Conservation (phyloP, 1,284 basidiomycete species). For the Leccinum griseonigrum region DNA sequence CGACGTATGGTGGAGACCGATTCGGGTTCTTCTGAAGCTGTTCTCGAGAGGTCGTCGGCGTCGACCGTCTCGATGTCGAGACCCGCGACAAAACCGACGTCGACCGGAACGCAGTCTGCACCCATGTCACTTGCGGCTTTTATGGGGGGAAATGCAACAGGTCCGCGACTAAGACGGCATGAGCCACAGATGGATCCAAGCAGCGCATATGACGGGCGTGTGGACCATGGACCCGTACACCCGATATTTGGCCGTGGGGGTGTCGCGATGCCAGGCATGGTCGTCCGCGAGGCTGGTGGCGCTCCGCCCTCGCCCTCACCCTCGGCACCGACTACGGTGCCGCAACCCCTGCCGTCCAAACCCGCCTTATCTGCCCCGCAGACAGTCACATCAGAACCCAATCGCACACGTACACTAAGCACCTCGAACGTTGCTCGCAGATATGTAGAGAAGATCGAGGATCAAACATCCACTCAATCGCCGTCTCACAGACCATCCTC, state of each 20-base stretch:
- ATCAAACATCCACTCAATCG: constrained; percentile 14
- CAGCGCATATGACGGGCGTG: constrained; percentile 64
- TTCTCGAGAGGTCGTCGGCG: constrained; percentile 5
- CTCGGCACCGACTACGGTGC: constrained; percentile 21
- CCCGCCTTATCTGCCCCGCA: constrained; percentile 2
- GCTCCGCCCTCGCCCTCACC: constrained; percentile 26
- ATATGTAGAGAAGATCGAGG: constrained; percentile 38
- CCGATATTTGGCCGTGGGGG: constrained; percentile 72
- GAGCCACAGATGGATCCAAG: constrained; percentile 69
- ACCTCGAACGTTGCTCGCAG: constrained; percentile 36
- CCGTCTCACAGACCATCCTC: constrained; percentile 15
- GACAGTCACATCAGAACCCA: constrained; percentile 8
- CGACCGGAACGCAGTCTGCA: constrained; percentile 11
- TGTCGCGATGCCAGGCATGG: constrained; percentile 70
- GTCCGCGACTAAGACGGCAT: constrained; percentile 65
- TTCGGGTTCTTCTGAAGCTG: constrained; percentile 1
- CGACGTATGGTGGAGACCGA: constrained; percentile 10
- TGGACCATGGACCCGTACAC: constrained; percentile 51
- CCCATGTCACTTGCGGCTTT: constrained; percentile 70
- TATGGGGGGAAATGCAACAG: constrained; percentile 67
- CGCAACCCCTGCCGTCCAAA: constrained; percentile 4
- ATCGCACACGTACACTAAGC: constrained; percentile 35
- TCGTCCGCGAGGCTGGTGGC: constrained; percentile 7
- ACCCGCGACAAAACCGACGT: constrained; percentile 12
- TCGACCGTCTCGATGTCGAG: constrained; percentile 14